These are phyloP conservation scores for Parafenestella ontariensis DNA, from an alignment of 2,329 filamentous ascomycete genomes.

Conservation along the genomic window DNA sequence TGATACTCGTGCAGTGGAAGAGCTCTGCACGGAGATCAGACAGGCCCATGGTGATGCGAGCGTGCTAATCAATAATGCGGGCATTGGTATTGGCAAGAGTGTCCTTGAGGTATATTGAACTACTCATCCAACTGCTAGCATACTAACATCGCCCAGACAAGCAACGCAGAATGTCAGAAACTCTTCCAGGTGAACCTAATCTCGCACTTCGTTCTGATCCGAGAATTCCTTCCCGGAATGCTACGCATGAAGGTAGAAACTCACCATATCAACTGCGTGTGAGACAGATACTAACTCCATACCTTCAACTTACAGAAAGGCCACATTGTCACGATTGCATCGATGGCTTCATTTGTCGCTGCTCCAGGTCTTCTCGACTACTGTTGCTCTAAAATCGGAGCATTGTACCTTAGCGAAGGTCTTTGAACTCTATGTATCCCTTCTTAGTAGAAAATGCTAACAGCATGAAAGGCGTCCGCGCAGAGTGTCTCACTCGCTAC, in stretches of 20 bases:
- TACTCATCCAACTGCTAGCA: not conserved
- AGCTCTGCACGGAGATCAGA: slow-evolving; percentile 27
- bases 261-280: not conserved
- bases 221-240: slow-evolving; percentile 42
- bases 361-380: slow-evolving; percentile 37
- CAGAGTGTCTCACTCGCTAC: slow-evolving; percentile 35
- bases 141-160: slow-evolving; percentile 20
- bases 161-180: slow-evolving; percentile 32
- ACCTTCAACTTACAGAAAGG: slow-evolving; percentile 19
- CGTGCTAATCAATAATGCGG: slow-evolving; percentile 44
- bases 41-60: slow-evolving; percentile 29
- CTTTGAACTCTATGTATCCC: not conserved
- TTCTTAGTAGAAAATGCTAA: no score
- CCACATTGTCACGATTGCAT: slow-evolving; percentile 39
- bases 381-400: slow-evolving; percentile 35
- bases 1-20: slow-evolving; percentile 21
- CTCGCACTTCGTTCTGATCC: slow-evolving; percentile 36
- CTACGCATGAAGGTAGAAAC: slow-evolving; percentile 18
- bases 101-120: slow-evolving; percentile 22
- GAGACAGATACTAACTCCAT: not conserved
- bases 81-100: slow-evolving; percentile 29
- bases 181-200: slow-evolving; percentile 42
- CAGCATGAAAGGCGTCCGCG: slow-evolving; percentile 24
- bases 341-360: slow-evolving; percentile 37
- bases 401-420: slow-evolving; percentile 40